Conservation (phyloP, 352 stramenopile species). For the Elongisporangium prolatum region DNA sequence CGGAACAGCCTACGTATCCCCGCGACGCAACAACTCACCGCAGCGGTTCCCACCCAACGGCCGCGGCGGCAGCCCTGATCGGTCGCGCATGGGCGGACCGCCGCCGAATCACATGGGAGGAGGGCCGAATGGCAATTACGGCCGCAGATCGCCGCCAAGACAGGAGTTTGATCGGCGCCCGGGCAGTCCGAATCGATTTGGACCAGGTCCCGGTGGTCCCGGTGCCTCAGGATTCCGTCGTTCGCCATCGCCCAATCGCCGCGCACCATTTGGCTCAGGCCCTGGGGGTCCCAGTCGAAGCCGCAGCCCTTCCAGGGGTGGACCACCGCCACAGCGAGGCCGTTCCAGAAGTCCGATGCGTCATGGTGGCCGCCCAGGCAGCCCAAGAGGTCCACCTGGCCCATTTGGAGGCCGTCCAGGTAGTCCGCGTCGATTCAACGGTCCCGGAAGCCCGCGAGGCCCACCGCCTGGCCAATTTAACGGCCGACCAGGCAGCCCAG, state of each 20-base stretch:
- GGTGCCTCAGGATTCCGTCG: neutral
- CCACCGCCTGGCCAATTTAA: neutral
- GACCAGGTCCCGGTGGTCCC: too few relatives aligned
- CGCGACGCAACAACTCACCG: neutral
- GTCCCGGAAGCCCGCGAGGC: neutral
- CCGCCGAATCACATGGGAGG: neutral
- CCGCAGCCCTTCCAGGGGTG: neutral
- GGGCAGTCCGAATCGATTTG: neutral
- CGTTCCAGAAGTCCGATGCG: neutral
- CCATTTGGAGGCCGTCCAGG: neutral
- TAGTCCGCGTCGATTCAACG: neutral
- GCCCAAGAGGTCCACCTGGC: neutral
- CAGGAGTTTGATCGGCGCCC: constrained; percentile 6
- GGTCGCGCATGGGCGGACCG: neutral
- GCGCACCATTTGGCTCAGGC: constrained; percentile 4
- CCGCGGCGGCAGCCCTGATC: neutral
- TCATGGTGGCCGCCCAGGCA: neutral
- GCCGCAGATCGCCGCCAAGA: constrained; percentile 2
- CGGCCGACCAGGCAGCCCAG: neutral
- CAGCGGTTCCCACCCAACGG: neutral
- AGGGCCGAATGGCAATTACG: neutral
- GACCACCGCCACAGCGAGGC: neutral
- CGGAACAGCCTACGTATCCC: neutral
- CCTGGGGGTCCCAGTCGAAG: neutral
- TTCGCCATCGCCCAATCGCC: constrained; percentile 5